These are phyloP conservation scores for Claviceps sp. DNA, from an alignment of 2,329 filamentous ascomycete genomes.

Conservation along the genomic window DNA sequence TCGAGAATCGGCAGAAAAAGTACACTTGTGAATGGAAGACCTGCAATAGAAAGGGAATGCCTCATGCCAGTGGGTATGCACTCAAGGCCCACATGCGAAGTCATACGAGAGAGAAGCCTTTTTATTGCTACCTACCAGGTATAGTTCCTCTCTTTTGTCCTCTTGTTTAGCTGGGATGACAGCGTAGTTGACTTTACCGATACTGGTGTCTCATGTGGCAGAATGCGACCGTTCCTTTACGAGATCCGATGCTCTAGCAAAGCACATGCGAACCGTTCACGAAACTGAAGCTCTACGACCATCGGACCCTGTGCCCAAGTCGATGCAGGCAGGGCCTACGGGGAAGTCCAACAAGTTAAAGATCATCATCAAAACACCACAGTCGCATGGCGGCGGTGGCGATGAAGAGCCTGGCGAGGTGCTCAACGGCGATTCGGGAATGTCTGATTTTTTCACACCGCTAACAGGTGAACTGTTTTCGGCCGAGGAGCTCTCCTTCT, in stretches of 20 bases:
- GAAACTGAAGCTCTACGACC: constrained; percentile 89
- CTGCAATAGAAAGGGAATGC: constrained; percentile 74
- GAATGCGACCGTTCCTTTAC: constrained; percentile 98
- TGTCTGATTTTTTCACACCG: constrained; percentile 43
- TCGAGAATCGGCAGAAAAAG: constrained; percentile 84
- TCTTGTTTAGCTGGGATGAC: neutral
- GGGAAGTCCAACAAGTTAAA: constrained; percentile 42
- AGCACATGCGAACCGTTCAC: constrained; percentile 97
- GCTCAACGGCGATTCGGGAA: constrained; percentile 39
- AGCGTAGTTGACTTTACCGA: constrained; percentile 7
- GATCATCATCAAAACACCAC: constrained; percentile 49
- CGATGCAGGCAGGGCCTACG: constrained; percentile 37
- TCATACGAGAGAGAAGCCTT: constrained; percentile 95
- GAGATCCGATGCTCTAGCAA: constrained; percentile 84
- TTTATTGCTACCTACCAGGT: constrained; percentile 93
- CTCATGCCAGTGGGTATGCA: constrained; percentile 90
- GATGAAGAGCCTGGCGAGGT: constrained; percentile 41
- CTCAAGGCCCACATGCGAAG: constrained; percentile 95
- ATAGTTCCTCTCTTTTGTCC: constrained; percentile 16
- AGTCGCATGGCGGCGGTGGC: constrained; percentile 42
- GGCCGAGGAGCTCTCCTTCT: constrained; percentile 47
- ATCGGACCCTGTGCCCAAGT: constrained; percentile 59
- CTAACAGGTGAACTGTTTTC: constrained; percentile 49
- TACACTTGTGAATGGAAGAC: constrained; percentile 98
- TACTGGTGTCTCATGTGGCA: constrained; percentile 20